Base-by-base conservation (phyloP, 805 yeast species). In the Candida nanaspora region DNA sequence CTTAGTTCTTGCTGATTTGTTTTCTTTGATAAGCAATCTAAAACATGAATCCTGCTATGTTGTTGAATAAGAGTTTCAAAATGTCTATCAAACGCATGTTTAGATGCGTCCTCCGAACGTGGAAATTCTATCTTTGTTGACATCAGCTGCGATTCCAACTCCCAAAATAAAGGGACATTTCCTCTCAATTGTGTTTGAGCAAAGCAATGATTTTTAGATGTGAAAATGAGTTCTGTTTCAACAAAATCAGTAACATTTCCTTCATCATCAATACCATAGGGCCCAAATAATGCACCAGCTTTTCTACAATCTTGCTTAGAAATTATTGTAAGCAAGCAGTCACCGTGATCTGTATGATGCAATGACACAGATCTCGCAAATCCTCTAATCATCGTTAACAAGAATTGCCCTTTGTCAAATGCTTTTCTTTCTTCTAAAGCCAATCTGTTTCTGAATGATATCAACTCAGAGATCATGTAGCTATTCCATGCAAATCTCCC, bases 111-210 rank as follows among this genome's bases (percentile, higher is more conserved):
- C 37, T 66, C 65, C 1, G 80, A 72, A 38, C 78, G 59, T 2
- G 77, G 72, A 44, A 74, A 70, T 11, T 65, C 63, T 30, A 63
- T 63, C 45, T 67, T 70, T n/a, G 71, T 68, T 9, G 69, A 56
- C 9, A 74, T 43, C 38, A 73, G 59, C 44, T 66, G 67, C 38
- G 61, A 63, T 39, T 71, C 78, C 26, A 72, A 47, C 40, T 74
- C 73, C 80, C 80, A 76, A 47, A 69, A 70, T 18, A 72, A 57
- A 3, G 82, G 82, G 9, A 72, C 75, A 50, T 76, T 76, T 1
- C 81, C 80, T 38, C 76, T 52, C 4, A 74, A 50, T 20, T 72
- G 59, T 6, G 70, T 63, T 43, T 72, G 71, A 5, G 76, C 59
- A 46, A 68, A 65, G 47, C 70, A 64, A 42, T 53, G 67, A 35